A percentile compares a stretch with the other conserved stretches of the same genome.
These are phyloP conservation scores for Calophaca sinica DNA, from an alignment of 306 rosid species.

Conservation along the genomic window DNA sequence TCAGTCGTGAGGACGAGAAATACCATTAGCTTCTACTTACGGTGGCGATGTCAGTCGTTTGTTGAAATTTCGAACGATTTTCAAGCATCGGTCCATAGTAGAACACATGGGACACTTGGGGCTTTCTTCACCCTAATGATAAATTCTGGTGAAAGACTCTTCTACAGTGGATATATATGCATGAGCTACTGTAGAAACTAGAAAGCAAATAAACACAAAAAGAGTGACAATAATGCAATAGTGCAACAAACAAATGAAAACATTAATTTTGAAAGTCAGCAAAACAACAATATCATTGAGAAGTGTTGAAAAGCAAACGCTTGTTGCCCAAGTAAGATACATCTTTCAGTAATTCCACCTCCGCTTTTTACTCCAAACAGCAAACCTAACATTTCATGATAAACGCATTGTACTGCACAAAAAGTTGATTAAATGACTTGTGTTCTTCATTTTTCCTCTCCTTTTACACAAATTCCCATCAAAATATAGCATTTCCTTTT, in stretches of 20 bases:
- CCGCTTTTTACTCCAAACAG: too few species aligned
- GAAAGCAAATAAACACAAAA: conserved; percentile 24
- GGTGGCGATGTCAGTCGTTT: too few species aligned
- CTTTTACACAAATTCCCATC: conserved; percentile 19
- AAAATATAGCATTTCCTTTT: conserved; percentile 35
- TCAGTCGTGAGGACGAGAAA: too few species aligned
- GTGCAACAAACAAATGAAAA: conserved; percentile 26
- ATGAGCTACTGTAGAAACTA: neutral
- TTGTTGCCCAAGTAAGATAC: conserved; percentile 50
- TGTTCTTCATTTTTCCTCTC: conserved; percentile 17
- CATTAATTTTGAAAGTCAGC: neutral
- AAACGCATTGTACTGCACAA: conserved; percentile 40
- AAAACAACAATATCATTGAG: neutral
- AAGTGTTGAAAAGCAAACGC: conserved; percentile 38
- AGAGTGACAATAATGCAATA: conserved; percentile 10
- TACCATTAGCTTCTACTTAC: too few species aligned
- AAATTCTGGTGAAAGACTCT: too few species aligned
- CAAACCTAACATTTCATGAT: too few species aligned
- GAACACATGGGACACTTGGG: too few species aligned
- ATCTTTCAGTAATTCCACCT: neutral
- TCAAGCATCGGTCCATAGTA: too few species aligned
- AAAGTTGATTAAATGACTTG: conserved; percentile 44
- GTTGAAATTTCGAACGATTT: too few species aligned
- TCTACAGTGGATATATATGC: neutral
- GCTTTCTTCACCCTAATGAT: too few species aligned